A percentile compares a stretch with the other conserved stretches of the same genome.
Evolutionary conservation across 73 alveolate species (phyloP).

Genomic region (Breviolum minutum): DNA sequence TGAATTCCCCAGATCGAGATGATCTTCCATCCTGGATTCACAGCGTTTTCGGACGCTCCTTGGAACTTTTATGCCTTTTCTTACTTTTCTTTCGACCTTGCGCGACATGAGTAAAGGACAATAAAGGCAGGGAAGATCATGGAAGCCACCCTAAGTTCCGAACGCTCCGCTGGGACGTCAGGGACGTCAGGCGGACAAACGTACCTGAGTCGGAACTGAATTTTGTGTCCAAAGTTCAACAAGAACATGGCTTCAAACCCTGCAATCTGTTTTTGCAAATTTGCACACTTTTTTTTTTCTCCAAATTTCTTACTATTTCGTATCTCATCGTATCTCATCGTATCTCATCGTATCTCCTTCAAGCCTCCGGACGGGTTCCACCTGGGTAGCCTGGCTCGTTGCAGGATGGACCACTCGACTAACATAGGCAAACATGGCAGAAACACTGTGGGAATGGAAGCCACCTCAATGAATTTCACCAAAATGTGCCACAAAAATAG

Average conservation of each 20-base stretch:
- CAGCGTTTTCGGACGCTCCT: background rate
- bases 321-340: no score
- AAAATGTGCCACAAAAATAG: no score
- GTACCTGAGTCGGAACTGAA: background rate
- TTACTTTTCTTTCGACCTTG: conserved; percentile 14
- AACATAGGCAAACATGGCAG: background rate
- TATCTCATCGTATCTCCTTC: background rate
- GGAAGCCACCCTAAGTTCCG: background rate
- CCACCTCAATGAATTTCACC: conserved; percentile 8
- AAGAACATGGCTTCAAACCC: background rate
- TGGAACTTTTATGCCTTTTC: conserved; percentile 18
- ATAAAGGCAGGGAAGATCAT: background rate
- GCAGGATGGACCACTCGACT: background rate
- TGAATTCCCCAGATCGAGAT: background rate
- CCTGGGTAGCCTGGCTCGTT: background rate
- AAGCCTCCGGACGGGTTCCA: conserved; percentile 12
- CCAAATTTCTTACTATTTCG: background rate
- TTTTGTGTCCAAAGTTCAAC: background rate
- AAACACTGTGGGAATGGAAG: background rate
- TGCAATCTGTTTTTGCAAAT: background rate
- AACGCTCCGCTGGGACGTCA: background rate
- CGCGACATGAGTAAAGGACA: background rate
- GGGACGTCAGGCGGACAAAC: background rate
- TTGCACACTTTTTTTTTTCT: background rate
- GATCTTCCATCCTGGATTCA: background rate